Evolutionary conservation across 2,329 filamentous ascomycete genomes (phyloP), one percentile per base, ranked within the genome.

Genomic region (Trichoderma arundinaceum): DNA sequence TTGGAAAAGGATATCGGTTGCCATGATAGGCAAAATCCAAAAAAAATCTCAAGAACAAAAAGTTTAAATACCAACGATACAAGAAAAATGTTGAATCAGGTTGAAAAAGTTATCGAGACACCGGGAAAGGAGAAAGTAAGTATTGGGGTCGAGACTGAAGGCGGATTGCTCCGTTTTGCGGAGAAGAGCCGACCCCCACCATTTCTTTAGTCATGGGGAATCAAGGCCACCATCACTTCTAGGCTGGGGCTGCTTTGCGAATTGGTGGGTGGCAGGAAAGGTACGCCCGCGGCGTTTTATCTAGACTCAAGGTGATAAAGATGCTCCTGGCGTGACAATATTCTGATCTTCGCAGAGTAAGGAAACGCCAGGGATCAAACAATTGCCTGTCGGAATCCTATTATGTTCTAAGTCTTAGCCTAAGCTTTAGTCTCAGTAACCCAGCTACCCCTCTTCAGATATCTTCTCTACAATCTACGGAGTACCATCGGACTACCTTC

Each of bases 1-100:
- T 12, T 62, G 48, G 59, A 72, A 71, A 17, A 72, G 62, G 2
- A 72, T 68, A 2, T 68, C 62, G 2, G 64, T 49, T 15, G 64
- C 41, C 64, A 66, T 66, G 44, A 33, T 19, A n/a, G 38, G 17
- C 8, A 8, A 8, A 35, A n/a, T 8, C 15, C 17, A 9, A 22
- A 13, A n/a, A 32, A 53, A 22, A 1, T 46, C 38, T 13, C 28
- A 38, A 12, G 7, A 8, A 4, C 17, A 41, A 12, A 44, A 19
- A 41, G 2, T 13, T 19, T 33, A 10, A 5, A 15, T 17, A n/a
- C 17, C 10, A 51, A 51, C 17, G 58, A 28, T 32, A 41, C 9
- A 61, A 28, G 41, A 15, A 9, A 32, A 17, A 17, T 12, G 0
- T 33, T 5, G 4, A 9, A 13, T 62, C 2, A 15, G 46, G 12